These are phyloP conservation scores for Cicer pinnatifidum DNA, from an alignment of 306 rosid genomes.

Conservation along the genomic window DNA sequence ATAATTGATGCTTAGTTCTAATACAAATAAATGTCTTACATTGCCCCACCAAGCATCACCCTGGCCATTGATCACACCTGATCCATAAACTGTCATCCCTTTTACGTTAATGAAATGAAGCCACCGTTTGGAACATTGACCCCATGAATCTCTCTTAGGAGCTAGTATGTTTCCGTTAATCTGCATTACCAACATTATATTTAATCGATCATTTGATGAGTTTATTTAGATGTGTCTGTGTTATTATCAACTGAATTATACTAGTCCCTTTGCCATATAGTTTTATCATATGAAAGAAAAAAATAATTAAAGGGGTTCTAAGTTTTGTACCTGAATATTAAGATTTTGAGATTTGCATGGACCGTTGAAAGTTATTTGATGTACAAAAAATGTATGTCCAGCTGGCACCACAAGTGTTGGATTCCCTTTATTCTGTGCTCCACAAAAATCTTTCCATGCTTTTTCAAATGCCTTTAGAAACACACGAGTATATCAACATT, in stretches of 20 bases:
- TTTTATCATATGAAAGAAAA: background rate
- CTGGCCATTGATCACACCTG: slow-evolving; percentile 41
- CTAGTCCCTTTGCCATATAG: background rate
- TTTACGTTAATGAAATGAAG: background rate
- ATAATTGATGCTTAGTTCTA: background rate
- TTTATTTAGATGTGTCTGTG: no score
- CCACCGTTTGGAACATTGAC: slow-evolving; percentile 36
- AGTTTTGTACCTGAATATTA: slow-evolving; percentile 35
- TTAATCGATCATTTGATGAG: no score
- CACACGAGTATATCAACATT: background rate
- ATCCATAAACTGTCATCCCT: slow-evolving; percentile 36
- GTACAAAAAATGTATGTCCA: slow-evolving; percentile 27
- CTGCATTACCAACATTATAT: slow-evolving; percentile 25
- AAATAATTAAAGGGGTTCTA: background rate
- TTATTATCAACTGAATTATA: no score
- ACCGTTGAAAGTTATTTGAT: slow-evolving; percentile 5
- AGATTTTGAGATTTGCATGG: slow-evolving; percentile 48
- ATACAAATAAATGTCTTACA: background rate
- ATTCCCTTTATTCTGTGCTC: slow-evolving; percentile 3
- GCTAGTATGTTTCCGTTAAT: slow-evolving; percentile 42
- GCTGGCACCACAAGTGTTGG: slow-evolving; percentile 39
- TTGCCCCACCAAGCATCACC: slow-evolving; percentile 47
- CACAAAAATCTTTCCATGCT: slow-evolving; percentile 52
- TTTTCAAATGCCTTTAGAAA: slow-evolving; percentile 46
- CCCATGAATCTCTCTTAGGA: slow-evolving; percentile 40